These are phyloP conservation scores for Actinidia chinensis DNA, from an alignment of 179 eudicot species.

Conservation along the genomic window DNA sequence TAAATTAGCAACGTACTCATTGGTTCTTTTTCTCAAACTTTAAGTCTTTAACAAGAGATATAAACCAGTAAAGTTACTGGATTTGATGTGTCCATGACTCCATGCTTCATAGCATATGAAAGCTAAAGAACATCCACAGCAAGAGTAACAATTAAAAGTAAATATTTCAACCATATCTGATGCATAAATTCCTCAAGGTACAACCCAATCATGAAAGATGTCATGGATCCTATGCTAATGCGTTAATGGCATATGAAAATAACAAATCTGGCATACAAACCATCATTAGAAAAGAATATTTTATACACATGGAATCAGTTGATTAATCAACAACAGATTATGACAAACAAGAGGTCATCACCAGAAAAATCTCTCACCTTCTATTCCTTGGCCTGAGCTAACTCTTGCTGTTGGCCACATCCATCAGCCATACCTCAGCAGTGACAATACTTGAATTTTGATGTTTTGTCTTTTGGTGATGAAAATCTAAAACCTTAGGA, in stretches of 20 bases:
- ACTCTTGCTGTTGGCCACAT: conserved; percentile 21
- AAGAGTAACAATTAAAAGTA: background rate
- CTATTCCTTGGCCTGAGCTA: conserved; percentile 27
- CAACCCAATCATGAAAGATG: background rate
- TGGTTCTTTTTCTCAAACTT: background rate
- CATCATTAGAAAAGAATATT: background rate
- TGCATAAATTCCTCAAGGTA: background rate
- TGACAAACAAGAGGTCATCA: background rate
- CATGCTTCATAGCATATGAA: background rate
- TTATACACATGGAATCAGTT: background rate
- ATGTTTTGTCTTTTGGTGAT: conserved; percentile 31
- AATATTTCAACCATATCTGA: background rate
- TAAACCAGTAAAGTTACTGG: background rate
- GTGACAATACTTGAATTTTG: conserved; percentile 23
- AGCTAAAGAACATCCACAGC: background rate
- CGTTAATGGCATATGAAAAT: background rate
- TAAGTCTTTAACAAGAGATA: background rate
- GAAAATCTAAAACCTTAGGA: conserved; percentile 52
- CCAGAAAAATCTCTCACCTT: conserved; percentile 40
- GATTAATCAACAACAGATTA: background rate
- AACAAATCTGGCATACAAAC: background rate
- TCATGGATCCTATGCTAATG: background rate
- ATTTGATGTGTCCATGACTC: background rate
- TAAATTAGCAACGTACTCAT: background rate
- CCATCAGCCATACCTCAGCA: conserved; percentile 22